Evolutionary conservation across 2,329 filamentous ascomycete species (phyloP).

Genomic region (Hymenoscyphus scutula): DNA sequence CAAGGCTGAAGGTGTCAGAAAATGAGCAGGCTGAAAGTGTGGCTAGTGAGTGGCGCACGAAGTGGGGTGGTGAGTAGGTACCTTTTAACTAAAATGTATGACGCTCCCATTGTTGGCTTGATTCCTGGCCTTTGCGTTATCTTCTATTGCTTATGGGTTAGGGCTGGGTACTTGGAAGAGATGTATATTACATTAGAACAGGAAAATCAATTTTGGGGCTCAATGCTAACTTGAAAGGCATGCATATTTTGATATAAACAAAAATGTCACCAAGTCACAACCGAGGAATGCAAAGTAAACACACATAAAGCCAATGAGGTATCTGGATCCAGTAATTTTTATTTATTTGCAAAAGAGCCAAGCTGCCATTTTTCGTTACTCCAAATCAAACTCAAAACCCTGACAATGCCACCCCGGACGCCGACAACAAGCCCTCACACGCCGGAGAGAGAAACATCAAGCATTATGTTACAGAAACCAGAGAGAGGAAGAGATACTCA

Average conservation of each 20-base stretch:
- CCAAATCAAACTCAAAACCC: constrained; percentile 15
- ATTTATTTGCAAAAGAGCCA: constrained; percentile 1
- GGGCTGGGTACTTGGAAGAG: too few species aligned
- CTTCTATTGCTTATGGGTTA: too few species aligned
- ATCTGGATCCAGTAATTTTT: constrained; percentile 6
- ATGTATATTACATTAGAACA: too few species aligned
- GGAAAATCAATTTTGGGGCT: too few species aligned
- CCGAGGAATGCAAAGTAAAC: not conserved
- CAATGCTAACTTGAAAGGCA: too few species aligned
- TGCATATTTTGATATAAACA: not conserved
- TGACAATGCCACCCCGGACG: constrained; percentile 16
- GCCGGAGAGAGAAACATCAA: constrained; percentile 17
- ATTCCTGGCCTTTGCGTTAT: too few species aligned
- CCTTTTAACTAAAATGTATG: too few species aligned
- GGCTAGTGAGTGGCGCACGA: too few species aligned
- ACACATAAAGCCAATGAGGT: constrained; percentile 1
- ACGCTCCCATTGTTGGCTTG: too few species aligned
- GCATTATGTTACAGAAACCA: constrained; percentile 30
- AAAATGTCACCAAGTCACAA: not conserved
- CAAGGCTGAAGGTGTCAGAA: not conserved
- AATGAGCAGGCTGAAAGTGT: not conserved
- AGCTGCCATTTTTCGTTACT: constrained; percentile 12
- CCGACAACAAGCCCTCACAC: constrained; percentile 16
- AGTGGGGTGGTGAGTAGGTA: too few species aligned
- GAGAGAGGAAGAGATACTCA: constrained; percentile 22